Evolutionary conservation across 179 eudicot species (phyloP), one percentile per base, ranked within the genome.

Genomic region (Spergularia azorica): DNA sequence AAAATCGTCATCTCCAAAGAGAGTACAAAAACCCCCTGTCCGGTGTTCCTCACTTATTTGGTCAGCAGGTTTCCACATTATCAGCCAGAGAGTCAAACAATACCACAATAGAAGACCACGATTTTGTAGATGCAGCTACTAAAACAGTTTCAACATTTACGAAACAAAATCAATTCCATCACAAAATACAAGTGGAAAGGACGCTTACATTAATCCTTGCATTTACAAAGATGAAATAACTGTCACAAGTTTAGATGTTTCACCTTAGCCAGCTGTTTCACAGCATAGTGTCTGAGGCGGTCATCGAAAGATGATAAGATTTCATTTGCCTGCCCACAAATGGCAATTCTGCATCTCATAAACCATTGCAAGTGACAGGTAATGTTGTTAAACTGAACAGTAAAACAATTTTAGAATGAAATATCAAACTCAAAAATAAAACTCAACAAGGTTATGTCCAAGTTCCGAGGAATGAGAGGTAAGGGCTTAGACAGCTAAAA

Each of bases 231-330:
- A 46, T 51, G 39, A 51, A 67, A 59, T 36, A 55, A 32, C 56
- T 46, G 67, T 9, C 52, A 36, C 32, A 63, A 70, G 41, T 59
- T 55, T 2, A 61, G 58, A 70, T 54, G 12, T 71, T 74, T 82
- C 81, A 95, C 99, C 95, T 95, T 95, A 70, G 83, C 83, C 76
- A 95, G 81, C 59, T 95, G 99, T 75, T 85, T 90, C 38, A 85
- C 86, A 14, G 99, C 99, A 86, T 95, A 95, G 77, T 41, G 83
- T 71, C 99, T 86, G 46, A 95, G 92, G 43, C 99, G 94, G 72
- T 93, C 99, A 86, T 95, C 99, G 67, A 95, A 95, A 58, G 99
- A 93, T 52, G 99, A 95, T 64, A 95, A 80, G 51, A 95, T 95
- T 84, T 95, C 99, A 83, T 86, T 95, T 70, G 98, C 99, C 97